These are phyloP conservation scores for Musa schizocarpa DNA, from an alignment of 176 grass and related monocot genomes.

Conservation along the genomic window DNA sequence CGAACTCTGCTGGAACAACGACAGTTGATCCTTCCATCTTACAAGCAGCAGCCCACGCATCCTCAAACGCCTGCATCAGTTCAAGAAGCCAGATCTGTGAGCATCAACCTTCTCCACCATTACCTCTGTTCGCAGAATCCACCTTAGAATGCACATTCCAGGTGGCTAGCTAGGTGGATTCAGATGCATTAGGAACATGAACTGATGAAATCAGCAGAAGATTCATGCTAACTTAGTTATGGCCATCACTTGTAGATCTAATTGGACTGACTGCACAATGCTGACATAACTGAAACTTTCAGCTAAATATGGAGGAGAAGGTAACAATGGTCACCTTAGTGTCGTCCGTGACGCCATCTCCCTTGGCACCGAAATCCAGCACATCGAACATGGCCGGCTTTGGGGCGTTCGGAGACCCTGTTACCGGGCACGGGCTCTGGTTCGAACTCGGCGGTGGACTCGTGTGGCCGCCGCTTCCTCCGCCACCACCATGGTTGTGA, in stretches of 20 bases:
- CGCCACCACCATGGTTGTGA: neutral
- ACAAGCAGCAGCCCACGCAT: constrained; percentile 80
- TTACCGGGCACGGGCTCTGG: constrained; percentile 18
- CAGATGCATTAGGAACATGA: too few species aligned
- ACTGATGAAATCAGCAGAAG: constrained; percentile 13
- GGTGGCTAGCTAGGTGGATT: too few species aligned
- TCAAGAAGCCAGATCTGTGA: neutral
- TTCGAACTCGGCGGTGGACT: constrained; percentile 8
- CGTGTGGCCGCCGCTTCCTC: neutral
- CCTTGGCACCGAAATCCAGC: constrained; percentile 77
- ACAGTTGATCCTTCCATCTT: constrained; percentile 67
- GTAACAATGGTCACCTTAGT: constrained; percentile 45
- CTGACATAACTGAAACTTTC: too few species aligned
- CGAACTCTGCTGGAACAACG: constrained; percentile 46
- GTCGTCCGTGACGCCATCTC: constrained; percentile 67
- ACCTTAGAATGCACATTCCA: too few species aligned
- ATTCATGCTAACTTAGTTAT: neutral
- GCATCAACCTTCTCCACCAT: constrained; percentile 12
- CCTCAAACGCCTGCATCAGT: constrained; percentile 69
- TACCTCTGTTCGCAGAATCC: neutral
- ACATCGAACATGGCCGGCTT: constrained; percentile 49
- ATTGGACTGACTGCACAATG: neutral
- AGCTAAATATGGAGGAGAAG: constrained; percentile 1
- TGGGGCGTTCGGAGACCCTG: constrained; percentile 7
- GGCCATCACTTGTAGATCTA: neutral